phyloP scores from a whole-genome alignment of 2,329 filamentous ascomycete species.

The Orbilia brochopaga region DNA sequence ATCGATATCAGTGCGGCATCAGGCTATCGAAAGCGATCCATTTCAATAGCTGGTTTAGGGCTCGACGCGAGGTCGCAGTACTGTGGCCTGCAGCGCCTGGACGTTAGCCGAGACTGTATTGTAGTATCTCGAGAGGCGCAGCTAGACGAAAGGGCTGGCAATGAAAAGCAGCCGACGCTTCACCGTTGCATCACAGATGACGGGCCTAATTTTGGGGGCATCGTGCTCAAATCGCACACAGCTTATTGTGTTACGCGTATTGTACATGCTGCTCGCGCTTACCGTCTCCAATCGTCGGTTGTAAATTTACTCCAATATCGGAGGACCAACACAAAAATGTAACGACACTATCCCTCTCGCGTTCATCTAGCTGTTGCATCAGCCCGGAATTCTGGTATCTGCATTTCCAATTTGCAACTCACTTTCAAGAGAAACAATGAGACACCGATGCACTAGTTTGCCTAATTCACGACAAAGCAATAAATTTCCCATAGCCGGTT shows the following conservation, averaged over 20 bases:
- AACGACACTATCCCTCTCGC: too few relatives aligned
- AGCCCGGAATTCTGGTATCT: too few relatives aligned
- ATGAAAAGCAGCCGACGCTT: conserved; percentile 35
- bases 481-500: not conserved
- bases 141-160: conserved; percentile 1
- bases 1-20: not conserved
- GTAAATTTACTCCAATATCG: too few relatives aligned
- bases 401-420: too few relatives aligned
- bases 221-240: not conserved
- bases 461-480: not conserved
- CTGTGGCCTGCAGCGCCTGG: too few relatives aligned
- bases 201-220: conserved; percentile 35
- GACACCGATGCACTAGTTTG: too few relatives aligned
- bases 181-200: conserved; percentile 15
- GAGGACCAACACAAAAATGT: too few relatives aligned
- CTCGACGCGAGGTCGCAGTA: too few relatives aligned
- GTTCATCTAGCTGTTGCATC: too few relatives aligned
- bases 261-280: not conserved
- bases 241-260: not conserved
- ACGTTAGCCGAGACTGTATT: too few relatives aligned
- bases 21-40: not conserved
- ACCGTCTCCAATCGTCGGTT: not conserved
- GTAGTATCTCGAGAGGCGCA: conserved; percentile 29
- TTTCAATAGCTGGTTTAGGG: too few relatives aligned
- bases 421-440: too few relatives aligned